Evolutionary conservation across 352 stramenopile genomes (phyloP), one percentile per base, ranked within the genome.

Genomic region (Phytophthora hibernalis): DNA sequence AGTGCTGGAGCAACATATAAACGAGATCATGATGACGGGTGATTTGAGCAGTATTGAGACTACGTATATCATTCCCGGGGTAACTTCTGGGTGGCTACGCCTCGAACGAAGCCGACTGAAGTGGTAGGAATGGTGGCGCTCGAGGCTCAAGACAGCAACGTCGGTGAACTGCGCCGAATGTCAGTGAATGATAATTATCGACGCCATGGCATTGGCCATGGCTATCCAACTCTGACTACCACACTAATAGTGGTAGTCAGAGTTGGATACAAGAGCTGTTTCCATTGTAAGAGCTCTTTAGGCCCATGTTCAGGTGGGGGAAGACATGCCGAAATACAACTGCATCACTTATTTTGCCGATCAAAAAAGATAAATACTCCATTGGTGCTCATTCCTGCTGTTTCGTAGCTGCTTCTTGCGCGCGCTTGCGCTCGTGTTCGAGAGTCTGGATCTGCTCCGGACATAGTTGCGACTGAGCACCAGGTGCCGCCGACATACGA

Each of bases 361-460:
- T 65, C 59, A 68, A 74, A 71, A 74, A 65, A 37, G 63, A 76
- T 77, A 77, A 74, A 77, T 74, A 77, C n/a, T 66, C 54, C 61
- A 64, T 61, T 42, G 15, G 51, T 11, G 37, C 54, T 74, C 51
- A 67, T 21, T 74, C 33, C 7, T 40, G 54, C 21, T 28, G 56
- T 18, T 68, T 77, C 22, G 24, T 55, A 2, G 35, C 22, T 45
- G 38, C 33, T 31, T 67, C 21, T 51, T 70, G 63, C 9, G 49
- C 42, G 16, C 54, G 37, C 42, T 61, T 45, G 52, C 56, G 52
- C 12, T 72, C 68, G 11, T 54, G 66, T 43, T 71, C 59, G 33
- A 48, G 55, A 1, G 47, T 53, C 58, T 79, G 61, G n/a, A 66
- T 55, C 28, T 74, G 67, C 6, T 76, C 68, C 16, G 68, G 40